Evolutionary conservation across 176 grass and related monocot species (phyloP), one percentile per base, ranked within the genome.

Genomic region (Alopecurus myosuroides): DNA sequence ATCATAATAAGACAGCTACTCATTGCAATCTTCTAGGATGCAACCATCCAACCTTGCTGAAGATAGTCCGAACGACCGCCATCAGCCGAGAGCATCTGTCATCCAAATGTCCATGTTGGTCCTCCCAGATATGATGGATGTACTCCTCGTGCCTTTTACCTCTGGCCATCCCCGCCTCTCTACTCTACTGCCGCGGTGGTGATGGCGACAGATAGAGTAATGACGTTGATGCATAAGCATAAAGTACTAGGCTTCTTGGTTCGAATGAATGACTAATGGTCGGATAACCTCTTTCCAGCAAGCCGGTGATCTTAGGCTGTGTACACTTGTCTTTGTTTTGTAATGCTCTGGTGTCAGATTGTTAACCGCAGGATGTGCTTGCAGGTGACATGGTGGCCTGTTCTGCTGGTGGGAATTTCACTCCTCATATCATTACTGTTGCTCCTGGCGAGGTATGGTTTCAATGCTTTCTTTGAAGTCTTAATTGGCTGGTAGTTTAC

Each of bases 321-420:
- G 7, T 34, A 42, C 2, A 5, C 11, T 31, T 51, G 17, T 17
- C 9, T 71, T 35, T 28, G 26, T 19, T 82, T 26, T 29, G 14
- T 15, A 40, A 39, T 40, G 37, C 26, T 37, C 56, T 76, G 31
- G 36, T 23, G 19, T n/a, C 39, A 69, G 8, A 76, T 79, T 57
- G 1, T 69, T 89, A 86, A 84, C 35, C 11, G 11, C 9, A 14
- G 12, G 7, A 23, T 84, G 5, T 70, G 15, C 56, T 83, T 44
- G 42, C 84, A 95, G 93, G 90, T 84, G 88, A 86, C 35, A 90
- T 94, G 87, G 90, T 92, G 57, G 90, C 94, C 1, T 89, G 88
- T 76, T 92, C 96, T 85, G 91, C 97, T 77, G 93, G 93, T 75
- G 89, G 91, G 61, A 97, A 92, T 86, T 99, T 99, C 77, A 94